These are phyloP conservation scores for Escovopsis weberi DNA, from an alignment of 2,329 filamentous ascomycete species.

Conservation along the genomic window DNA sequence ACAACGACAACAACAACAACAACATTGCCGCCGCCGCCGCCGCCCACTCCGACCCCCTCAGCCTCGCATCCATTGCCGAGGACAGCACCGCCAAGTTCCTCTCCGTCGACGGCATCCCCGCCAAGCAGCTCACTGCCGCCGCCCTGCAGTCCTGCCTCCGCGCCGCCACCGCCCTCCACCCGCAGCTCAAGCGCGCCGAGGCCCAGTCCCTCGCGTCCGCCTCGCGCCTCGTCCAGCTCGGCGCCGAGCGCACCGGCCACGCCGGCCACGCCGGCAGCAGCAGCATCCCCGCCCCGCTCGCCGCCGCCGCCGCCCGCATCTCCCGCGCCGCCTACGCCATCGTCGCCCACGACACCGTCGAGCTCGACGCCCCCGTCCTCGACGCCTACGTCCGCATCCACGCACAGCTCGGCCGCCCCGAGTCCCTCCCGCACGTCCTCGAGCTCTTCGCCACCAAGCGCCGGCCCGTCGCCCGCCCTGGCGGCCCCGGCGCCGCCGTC, in stretches of 20 bases:
- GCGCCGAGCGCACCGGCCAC: constrained; percentile 18
- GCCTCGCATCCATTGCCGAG: constrained; percentile 27
- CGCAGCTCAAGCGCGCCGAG: constrained; percentile 24
- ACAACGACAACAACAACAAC: constrained; percentile 1
- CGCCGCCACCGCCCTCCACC: constrained; percentile 29
- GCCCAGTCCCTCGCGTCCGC: constrained; percentile 26
- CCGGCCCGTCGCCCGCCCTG: constrained; percentile 43
- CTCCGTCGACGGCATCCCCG: constrained; percentile 29
- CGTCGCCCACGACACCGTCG: constrained; percentile 58
- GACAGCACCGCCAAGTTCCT: constrained; percentile 29
- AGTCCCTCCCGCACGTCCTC: constrained; percentile 67
- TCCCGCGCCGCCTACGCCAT: constrained; percentile 53
- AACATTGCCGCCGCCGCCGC: constrained; percentile 9
- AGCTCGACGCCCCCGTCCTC: constrained; percentile 62
- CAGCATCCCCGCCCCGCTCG: constrained; percentile 20
- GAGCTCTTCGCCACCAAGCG: constrained; percentile 75
- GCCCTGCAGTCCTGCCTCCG: constrained; percentile 31
- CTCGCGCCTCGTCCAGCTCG: constrained; percentile 33
- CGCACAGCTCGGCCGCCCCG: constrained; percentile 54
- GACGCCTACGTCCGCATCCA: constrained; percentile 65
- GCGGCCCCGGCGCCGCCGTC: constrained; percentile 17
- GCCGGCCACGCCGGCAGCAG: no score
- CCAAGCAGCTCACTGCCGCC: constrained; percentile 26
- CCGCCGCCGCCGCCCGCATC: constrained; percentile 34
- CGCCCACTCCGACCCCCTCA: constrained; percentile 22